Conservation (phyloP, 257 asterid species). For the Prunella vulgaris region DNA sequence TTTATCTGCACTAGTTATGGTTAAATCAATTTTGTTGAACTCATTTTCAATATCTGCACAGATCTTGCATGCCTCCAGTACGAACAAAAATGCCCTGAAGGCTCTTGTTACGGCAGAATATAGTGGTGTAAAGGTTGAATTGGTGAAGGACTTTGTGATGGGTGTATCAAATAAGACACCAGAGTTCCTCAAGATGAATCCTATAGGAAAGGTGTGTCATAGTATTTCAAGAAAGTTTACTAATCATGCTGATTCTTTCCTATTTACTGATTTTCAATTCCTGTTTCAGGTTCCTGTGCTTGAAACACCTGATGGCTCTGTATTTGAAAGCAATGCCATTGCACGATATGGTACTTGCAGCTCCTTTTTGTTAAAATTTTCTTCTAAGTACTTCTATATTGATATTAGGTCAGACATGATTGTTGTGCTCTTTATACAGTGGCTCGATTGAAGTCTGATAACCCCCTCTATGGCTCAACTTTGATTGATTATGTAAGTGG, state of each 20-base stretch:
- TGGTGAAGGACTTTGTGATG: conserved; percentile 54
- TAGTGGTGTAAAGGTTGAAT: conserved; percentile 52
- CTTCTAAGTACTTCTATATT: neutral
- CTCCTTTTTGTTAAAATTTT: neutral
- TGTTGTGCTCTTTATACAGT: conserved; percentile 31
- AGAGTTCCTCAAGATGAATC: conserved; percentile 74
- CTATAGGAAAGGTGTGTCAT: conserved; percentile 63
- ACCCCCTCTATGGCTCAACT: conserved; percentile 63
- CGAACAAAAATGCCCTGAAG: conserved; percentile 54
- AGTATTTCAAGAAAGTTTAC: neutral
- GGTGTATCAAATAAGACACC: conserved; percentile 70
- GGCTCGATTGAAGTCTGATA: conserved; percentile 46
- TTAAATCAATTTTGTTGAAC: conserved; percentile 8
- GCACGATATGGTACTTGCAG: conserved; percentile 64
- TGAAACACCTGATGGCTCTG: conserved; percentile 77
- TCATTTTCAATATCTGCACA: conserved; percentile 16
- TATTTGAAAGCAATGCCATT: conserved; percentile 84
- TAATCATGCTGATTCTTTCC: neutral
- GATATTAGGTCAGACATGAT: conserved; percentile 7
- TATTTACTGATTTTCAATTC: neutral
- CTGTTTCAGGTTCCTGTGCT: conserved; percentile 66
- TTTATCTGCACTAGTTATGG: neutral
- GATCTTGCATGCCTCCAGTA: conserved; percentile 46
- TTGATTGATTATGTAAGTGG: conserved; percentile 57
- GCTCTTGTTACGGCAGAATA: conserved; percentile 64